A percentile compares a stretch with the other conserved stretches of the same genome.
Conservation (phyloP, 345 rosid genomes). For the Erucastrum elatum region DNA sequence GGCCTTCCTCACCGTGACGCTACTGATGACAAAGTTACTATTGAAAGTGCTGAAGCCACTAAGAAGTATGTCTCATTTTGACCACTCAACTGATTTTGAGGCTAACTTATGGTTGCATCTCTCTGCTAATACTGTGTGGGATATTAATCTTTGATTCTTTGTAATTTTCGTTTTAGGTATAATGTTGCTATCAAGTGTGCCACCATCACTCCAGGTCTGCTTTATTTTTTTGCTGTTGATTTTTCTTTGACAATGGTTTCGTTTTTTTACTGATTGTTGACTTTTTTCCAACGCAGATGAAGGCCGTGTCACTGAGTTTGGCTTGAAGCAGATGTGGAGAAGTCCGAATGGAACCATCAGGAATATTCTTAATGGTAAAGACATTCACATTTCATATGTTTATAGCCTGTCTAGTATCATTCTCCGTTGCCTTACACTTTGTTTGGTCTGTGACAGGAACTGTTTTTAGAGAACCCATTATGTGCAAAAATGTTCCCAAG, state of each 20-base stretch:
- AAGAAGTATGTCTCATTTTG: slow-evolving; percentile 43
- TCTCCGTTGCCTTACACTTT: not conserved
- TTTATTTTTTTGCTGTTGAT: not conserved
- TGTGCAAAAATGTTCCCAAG: slow-evolving; percentile 87
- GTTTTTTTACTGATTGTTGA: slow-evolving; percentile 20
- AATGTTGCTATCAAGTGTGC: slow-evolving; percentile 99
- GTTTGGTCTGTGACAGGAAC: slow-evolving; percentile 60
- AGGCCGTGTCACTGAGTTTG: slow-evolving; percentile 84
- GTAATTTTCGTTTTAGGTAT: slow-evolving; percentile 52
- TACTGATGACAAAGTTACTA: slow-evolving; percentile 62
- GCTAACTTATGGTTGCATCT: not conserved
- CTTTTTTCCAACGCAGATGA: slow-evolving; percentile 56
- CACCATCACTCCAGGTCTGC: slow-evolving; percentile 92
- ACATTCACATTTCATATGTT: slow-evolving; percentile 6
- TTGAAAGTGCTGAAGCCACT: slow-evolving; percentile 76
- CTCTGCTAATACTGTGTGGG: not conserved
- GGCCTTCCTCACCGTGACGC: slow-evolving; percentile 75
- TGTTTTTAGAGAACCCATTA: slow-evolving; percentile 96
- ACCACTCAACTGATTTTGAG: too few species aligned
- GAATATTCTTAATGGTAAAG: slow-evolving; percentile 87
- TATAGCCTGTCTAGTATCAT: not conserved
- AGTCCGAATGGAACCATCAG: slow-evolving; percentile 98
- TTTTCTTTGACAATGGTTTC: not conserved
- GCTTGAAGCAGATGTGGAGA: slow-evolving; percentile 93
- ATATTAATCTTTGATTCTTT: not conserved